Base-by-base conservation (phyloP, 208 protist genomes). In the Wallacemonas sp. region DNA sequence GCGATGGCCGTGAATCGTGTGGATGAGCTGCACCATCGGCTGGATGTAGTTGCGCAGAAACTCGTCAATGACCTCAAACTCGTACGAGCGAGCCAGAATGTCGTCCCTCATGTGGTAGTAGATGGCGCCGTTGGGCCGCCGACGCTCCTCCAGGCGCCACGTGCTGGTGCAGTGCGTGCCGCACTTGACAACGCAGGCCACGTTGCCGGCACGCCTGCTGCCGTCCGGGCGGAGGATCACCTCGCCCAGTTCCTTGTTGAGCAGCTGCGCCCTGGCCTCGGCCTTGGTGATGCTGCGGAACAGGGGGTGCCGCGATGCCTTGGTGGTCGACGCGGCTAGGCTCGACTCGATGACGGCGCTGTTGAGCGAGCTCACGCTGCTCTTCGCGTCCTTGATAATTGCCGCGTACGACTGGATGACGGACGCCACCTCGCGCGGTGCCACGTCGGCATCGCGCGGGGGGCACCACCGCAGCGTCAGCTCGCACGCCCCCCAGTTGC, bases 61-160 rank as follows among this genome's bases (percentile, higher is more conserved):
- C 66, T 95, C 85, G 62, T 95, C 89, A 32, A 93, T 83, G 7
- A 91, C 86, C 39, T 83, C 76, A 67, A 89, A 95, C 65, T 82
- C 77, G 64, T 76, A 61, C 52, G 54, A 49, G 20, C 65, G 46
- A 20, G 75, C 74, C 23, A 81, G 72, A 3, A 87, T 70, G 22
- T 66, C 67, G 72, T 95, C 89, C 44, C 73, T 65, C 14, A 95
- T 38, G n/a, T 33, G 41, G 74, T 93, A 95, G 70, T 74, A 91
- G 54, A 95, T 77, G 44, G 70, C 42, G 1, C 89, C 89, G 66
- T 81, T 86, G 1, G 73, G 33, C 16, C 78, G 78, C 5, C 89
- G 84, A 39, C 89, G 70, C 65, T 95, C 89, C 12, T 79, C 76
- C 36, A 95, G 81, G 42, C 82, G 70, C 87, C 86, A 93, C 61